These are phyloP conservation scores for Pyrenophora graminea DNA, from an alignment of 2,329 filamentous ascomycete species.

Conservation along the genomic window DNA sequence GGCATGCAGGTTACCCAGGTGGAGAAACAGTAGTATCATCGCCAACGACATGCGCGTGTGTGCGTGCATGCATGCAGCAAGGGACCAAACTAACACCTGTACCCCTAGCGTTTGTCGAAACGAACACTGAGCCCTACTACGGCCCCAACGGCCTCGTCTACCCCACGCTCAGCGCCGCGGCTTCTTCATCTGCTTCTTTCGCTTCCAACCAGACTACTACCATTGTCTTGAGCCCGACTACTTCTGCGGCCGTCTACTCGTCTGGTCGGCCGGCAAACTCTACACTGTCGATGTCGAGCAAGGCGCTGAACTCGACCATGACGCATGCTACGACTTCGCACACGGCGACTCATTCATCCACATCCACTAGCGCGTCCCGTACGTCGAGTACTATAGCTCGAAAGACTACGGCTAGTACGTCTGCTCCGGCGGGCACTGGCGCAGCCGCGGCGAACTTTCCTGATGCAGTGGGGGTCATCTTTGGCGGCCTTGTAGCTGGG, in stretches of 20 bases:
- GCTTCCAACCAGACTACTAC: background rate
- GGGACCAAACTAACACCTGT: background rate
- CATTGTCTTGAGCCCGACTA: slow-evolving; percentile 1
- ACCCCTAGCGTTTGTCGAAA: slow-evolving; percentile 23
- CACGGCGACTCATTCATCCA: slow-evolving; percentile 1
- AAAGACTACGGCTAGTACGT: slow-evolving; percentile 14
- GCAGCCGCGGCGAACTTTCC: slow-evolving; percentile 23
- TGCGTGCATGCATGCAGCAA: background rate
- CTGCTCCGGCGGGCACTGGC: slow-evolving; percentile 19
- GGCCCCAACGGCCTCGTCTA: slow-evolving; percentile 19
- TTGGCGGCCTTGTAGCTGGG: slow-evolving; percentile 29
- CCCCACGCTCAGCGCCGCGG: slow-evolving; percentile 16
- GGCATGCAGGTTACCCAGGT: background rate
- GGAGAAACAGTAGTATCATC: background rate
- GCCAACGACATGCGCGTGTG: too few relatives aligned
- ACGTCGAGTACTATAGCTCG: slow-evolving; percentile 10
- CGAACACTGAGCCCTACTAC: slow-evolving; percentile 23
- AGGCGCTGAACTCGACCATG: slow-evolving; percentile 5
- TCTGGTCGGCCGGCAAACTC: slow-evolving; percentile 7
- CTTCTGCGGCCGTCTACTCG: slow-evolving; percentile 6
- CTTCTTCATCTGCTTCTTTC: slow-evolving; percentile 11
- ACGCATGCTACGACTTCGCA: background rate
- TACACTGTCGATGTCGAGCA: slow-evolving; percentile 3
- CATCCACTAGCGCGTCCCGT: slow-evolving; percentile 11
- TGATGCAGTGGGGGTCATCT: slow-evolving; percentile 23